Evolutionary conservation across 176 grass and related monocot genomes (phyloP), one percentile per base, ranked within the genome.

Genomic region (Bonia amplexicaulis): DNA sequence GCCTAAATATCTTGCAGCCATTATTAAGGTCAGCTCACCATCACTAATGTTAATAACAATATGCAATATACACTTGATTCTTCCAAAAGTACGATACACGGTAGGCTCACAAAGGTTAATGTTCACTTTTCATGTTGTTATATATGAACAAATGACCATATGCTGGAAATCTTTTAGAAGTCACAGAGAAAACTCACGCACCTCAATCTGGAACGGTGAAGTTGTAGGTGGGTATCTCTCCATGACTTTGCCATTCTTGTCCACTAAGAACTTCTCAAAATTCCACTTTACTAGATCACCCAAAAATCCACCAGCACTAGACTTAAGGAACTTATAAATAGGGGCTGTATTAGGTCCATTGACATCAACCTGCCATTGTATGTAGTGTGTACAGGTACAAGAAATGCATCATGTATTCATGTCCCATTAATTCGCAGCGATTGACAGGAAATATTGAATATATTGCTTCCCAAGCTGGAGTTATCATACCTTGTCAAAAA

Each of bases 141-240:
- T 7, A n/a, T 13, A 81, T 35, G 31, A 19, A 65, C 2, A 44
- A 64, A 23, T n/a, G 35, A 74, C 9, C 39, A 81, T 53, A 54
- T 80, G 55, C 17, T 73, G 8, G 68, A 20, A 51, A 51, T 13
- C 29, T 45, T 62, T 35, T 73, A 46, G 51, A 44, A 57, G 27
- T 17, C 65, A 47, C 6, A 87, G 23, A 91, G 7, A 49, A 62
- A 74, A 44, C 53, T 64, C 25, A 90, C 63, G 1, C 41, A 99
- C 96, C 96, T 99, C 96, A 66, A 96, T 96, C 73, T 99, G 93
- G 81, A 99, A 99, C 16, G 96, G 96, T 27, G 96, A 99, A 88
- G 96, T 96, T 82, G 93, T 99, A 39, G 93, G 96, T 69, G 96
- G 91, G 70, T 99, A 96, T 91, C 96, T 94, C 79, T 99, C 96